Evolutionary conservation across 2,329 filamentous ascomycete species (phyloP).

Genomic region (Dothistroma pini): DNA sequence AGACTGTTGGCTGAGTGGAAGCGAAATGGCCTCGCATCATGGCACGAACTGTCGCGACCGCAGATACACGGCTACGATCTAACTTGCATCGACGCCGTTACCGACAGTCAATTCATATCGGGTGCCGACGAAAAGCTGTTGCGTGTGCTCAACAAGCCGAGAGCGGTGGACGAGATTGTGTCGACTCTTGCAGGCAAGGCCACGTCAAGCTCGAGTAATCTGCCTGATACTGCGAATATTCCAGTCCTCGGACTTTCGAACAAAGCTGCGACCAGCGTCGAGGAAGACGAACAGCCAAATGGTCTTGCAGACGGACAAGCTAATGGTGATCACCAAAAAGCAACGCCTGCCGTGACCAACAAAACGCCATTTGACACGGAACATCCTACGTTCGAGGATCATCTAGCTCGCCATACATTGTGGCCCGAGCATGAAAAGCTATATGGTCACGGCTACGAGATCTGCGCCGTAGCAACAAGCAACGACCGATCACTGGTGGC

Average conservation of each 20-base stretch:
- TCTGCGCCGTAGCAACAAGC: constrained; percentile 78
- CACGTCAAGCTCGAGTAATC: constrained; percentile 21
- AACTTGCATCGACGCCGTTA: constrained; percentile 83
- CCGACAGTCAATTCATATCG: constrained; percentile 74
- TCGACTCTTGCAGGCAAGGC: constrained; percentile 24
- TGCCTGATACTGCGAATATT: constrained; percentile 90
- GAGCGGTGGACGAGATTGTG: constrained; percentile 68
- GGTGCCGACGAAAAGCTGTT: constrained; percentile 98
- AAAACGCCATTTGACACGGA: constrained; percentile 62
- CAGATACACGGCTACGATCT: constrained; percentile 98
- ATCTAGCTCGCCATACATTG: constrained; percentile 81
- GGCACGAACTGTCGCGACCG: constrained; percentile 93
- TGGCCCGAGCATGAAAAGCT: constrained; percentile 97
- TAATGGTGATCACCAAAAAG: constrained; percentile 50
- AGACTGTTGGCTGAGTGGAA: constrained; percentile 80
- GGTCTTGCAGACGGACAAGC: constrained; percentile 22
- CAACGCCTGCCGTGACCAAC: constrained; percentile 54
- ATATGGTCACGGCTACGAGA: constrained; percentile 97
- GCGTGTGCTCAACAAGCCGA: constrained; percentile 88
- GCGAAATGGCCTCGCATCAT: constrained; percentile 53
- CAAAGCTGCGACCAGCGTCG: constrained; percentile 68
- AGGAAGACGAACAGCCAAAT: constrained; percentile 31
- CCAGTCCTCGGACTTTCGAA: constrained; percentile 94
- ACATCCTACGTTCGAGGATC: constrained; percentile 83
- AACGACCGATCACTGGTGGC: constrained; percentile 73